phyloP scores from a whole-genome alignment of 495 filamentous ascomycete genomes.

The Penicillium manginii region DNA sequence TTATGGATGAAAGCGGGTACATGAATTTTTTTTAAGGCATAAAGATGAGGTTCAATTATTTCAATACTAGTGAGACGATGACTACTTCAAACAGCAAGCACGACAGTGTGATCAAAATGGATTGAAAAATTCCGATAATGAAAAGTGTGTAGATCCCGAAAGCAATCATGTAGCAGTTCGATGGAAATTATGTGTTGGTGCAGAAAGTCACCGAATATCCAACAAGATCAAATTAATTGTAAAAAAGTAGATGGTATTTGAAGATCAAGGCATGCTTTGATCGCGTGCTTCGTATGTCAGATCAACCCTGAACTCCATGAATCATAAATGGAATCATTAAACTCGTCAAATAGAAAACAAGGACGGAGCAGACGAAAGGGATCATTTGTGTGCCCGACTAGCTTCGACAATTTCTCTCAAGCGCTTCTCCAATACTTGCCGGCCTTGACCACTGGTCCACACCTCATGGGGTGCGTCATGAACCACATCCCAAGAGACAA shows the following conservation, averaged over 20 bases:
- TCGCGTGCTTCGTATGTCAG: background rate
- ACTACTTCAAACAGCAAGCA: too few relatives aligned
- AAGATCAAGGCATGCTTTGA: background rate
- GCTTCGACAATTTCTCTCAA: slow-evolving; percentile 61
- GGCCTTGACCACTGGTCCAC: slow-evolving; percentile 72
- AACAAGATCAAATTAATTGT: background rate
- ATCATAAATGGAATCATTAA: background rate
- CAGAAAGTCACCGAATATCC: background rate
- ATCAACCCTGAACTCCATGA: background rate
- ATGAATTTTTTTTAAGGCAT: background rate
- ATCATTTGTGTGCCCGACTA: slow-evolving; percentile 9
- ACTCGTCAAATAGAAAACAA: background rate
- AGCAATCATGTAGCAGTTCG: too few relatives aligned
- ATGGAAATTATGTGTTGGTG: too few relatives aligned
- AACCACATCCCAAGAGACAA: slow-evolving; percentile 86
- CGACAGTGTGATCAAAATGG: too few relatives aligned
- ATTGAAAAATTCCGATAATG: too few relatives aligned
- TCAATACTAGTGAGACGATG: too few relatives aligned
- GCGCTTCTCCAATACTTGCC: slow-evolving; percentile 70
- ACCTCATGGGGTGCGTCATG: slow-evolving; percentile 83
- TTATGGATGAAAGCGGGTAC: background rate
- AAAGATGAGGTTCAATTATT: too few relatives aligned
- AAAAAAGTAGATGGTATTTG: background rate
- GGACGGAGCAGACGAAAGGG: background rate
- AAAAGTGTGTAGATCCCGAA: too few relatives aligned